Evolutionary conservation across 2,329 filamentous ascomycete genomes (phyloP), one percentile per base, ranked within the genome.

Genomic region (Diplocarpon rosae): DNA sequence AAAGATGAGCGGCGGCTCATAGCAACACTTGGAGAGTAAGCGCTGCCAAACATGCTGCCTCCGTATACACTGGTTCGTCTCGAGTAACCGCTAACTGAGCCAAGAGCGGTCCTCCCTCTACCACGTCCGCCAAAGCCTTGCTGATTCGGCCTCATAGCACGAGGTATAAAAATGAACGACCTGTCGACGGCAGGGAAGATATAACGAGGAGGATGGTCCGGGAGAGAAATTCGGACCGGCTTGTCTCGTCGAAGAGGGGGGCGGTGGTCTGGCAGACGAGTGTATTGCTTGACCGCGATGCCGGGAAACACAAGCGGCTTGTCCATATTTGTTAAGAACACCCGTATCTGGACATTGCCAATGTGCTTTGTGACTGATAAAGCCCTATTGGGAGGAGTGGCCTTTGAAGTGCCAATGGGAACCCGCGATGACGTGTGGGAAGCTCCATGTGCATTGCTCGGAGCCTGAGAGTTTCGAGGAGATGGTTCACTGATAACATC

Each of bases 101-200:
- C 81, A 65, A 84, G 75, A 13, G 78, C 78, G 46, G 85, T 83
- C 47, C 81, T 75, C 31, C 85, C 80, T 59, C 85, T 83, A 44
- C 84, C 74, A 42, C 74, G 74, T 44, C 76, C 71, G 35, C 71
- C 72, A 53, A 81, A 77, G 27, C 80, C 77, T 67, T 94, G 86
- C 62, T 94, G 88, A 62, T 95, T 95, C 12, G 92, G 92, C 54
- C 92, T 79, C 68, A 95, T 75, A 10, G 90, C 90, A 54, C 92
- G 77, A 11, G 92, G 92, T 49, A 98, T 98, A 66, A 98, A 98
- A 57, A 95, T 94, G 64, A 98, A 98, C 0, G 92, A 96, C 52
- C 92, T 75, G 57, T 95, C 89, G 37, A 77, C 72, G 2, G 88
- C 84, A 5, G 92, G 92, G 65, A 92, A 95, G 49, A 95, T 89